Evolutionary conservation across 192 early-diverging fungal species (phyloP).

Genomic region (Umbelopsis isabellina): DNA sequence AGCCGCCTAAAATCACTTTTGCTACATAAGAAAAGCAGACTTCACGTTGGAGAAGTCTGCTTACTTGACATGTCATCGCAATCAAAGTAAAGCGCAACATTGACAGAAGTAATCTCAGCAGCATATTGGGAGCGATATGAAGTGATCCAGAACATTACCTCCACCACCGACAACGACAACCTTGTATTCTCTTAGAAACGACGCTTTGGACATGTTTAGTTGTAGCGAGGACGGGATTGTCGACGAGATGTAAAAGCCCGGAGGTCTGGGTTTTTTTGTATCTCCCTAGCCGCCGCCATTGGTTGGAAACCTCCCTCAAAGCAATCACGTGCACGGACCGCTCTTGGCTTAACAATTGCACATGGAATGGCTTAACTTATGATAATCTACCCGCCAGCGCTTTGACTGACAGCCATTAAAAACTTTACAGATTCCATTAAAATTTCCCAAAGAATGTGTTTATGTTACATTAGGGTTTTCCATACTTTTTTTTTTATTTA

Average conservation of each 20-base stretch:
- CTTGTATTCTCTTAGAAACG: constrained; percentile 64
- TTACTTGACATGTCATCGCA: neutral
- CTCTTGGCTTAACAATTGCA: too few species aligned
- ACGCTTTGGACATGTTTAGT: constrained; percentile 40
- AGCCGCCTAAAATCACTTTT: neutral
- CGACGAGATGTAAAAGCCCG: neutral
- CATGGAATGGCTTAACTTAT: too few species aligned
- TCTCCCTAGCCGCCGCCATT: neutral
- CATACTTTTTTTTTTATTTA: too few species aligned
- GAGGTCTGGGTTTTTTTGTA: constrained; percentile 2
- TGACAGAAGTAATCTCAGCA: neutral
- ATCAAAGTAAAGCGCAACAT: too few species aligned
- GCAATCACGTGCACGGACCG: too few species aligned
- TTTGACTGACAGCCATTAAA: too few species aligned
- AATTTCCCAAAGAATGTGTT: too few species aligned
- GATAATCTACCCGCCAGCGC: too few species aligned
- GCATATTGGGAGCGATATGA: neutral
- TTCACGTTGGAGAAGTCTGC: neutral
- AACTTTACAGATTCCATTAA: too few species aligned
- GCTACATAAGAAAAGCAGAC: neutral
- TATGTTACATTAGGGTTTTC: too few species aligned
- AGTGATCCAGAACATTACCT: constrained; percentile 48
- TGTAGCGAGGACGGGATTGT: neutral
- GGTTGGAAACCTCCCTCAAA: too few species aligned
- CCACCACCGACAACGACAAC: constrained; percentile 85